phyloP scores from a whole-genome alignment of 2,329 filamentous ascomycete genomes.

The Fusarium heterosporum region DNA sequence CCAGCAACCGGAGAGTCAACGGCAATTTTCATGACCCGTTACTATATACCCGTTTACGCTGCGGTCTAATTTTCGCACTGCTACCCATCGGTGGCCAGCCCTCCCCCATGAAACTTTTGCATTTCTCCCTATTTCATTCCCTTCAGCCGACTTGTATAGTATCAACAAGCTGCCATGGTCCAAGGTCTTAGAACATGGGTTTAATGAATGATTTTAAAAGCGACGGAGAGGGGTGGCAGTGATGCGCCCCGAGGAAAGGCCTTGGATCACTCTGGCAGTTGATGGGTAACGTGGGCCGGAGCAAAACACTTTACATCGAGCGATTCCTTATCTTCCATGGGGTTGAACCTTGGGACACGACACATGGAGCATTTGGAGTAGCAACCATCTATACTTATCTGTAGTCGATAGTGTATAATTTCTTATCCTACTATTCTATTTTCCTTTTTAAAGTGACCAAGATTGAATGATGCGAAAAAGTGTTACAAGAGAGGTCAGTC shows the following conservation, averaged over 20 bases:
- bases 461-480: not conserved
- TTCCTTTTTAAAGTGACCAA: constrained; percentile 5
- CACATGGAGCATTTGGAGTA: constrained; percentile 45
- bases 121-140: constrained; percentile 11
- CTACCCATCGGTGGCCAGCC: constrained; percentile 43
- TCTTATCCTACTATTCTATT: constrained; percentile 40
- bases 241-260: constrained; percentile 37
- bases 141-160: constrained; percentile 24
- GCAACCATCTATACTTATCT: constrained; percentile 48
- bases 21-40: constrained; percentile 45
- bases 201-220: constrained; percentile 17
- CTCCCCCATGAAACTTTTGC: constrained; percentile 34
- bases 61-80: constrained; percentile 47
- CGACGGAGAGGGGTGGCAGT: constrained; percentile 31
- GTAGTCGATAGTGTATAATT: constrained; percentile 56
- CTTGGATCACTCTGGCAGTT: constrained; percentile 45
- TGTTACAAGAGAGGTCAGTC: constrained; percentile 10
- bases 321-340: constrained; percentile 39
- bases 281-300: constrained; percentile 37
- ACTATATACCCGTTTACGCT: constrained; percentile 50
- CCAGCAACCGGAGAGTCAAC: constrained; percentile 36
- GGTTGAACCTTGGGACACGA: constrained; percentile 42
- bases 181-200: constrained; percentile 37
- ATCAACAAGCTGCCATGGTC: constrained; percentile 36
- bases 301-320: constrained; percentile 44